Percentiles rank a stretch among this genome's conserved stretches.
Evolutionary conservation across 1,139 yeast genomes (phyloP).

Genomic region (Geotrichum restrictum): DNA sequence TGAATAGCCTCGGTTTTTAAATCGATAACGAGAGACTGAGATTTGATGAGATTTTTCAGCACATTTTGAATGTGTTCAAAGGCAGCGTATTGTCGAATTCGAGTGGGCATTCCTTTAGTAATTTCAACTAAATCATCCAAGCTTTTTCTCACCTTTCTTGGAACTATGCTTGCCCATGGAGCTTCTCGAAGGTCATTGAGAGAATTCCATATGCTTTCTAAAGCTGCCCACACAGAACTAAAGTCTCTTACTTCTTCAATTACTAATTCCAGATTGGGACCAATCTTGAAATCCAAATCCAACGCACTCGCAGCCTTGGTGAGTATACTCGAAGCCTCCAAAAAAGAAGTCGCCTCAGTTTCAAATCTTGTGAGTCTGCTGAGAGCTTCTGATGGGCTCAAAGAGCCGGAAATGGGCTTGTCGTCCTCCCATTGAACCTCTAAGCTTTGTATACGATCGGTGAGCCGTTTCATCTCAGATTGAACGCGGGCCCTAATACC

Average conservation of each 20-base stretch:
- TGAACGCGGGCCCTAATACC: constrained; percentile 45
- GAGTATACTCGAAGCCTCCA: constrained; percentile 36
- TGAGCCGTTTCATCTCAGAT: constrained; percentile 43
- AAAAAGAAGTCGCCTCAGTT: constrained; percentile 30
- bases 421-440: constrained; percentile 48
- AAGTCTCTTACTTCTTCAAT: constrained; percentile 56
- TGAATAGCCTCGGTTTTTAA: constrained; percentile 57
- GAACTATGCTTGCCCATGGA: constrained; percentile 52
- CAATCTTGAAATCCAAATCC: constrained; percentile 39
- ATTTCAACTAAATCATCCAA: constrained; percentile 51
- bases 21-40: constrained; percentile 45
- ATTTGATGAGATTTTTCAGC: constrained; percentile 45
- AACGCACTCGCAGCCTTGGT: constrained; percentile 45
- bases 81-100: constrained; percentile 65
- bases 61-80: constrained; percentile 55
- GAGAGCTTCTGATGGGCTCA: constrained; percentile 53
- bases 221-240: constrained; percentile 61
- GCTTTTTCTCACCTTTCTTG: constrained; percentile 47
- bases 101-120: constrained; percentile 54
- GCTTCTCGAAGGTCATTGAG: constrained; percentile 45
- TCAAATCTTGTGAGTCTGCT: constrained; percentile 46
- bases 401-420: constrained; percentile 48
- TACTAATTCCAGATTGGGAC: constrained; percentile 38
- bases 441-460: constrained; percentile 36
- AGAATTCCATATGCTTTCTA: constrained; percentile 54